These are phyloP conservation scores for Leishmania tropica DNA, from an alignment of 208 protist species.

Conservation along the genomic window DNA sequence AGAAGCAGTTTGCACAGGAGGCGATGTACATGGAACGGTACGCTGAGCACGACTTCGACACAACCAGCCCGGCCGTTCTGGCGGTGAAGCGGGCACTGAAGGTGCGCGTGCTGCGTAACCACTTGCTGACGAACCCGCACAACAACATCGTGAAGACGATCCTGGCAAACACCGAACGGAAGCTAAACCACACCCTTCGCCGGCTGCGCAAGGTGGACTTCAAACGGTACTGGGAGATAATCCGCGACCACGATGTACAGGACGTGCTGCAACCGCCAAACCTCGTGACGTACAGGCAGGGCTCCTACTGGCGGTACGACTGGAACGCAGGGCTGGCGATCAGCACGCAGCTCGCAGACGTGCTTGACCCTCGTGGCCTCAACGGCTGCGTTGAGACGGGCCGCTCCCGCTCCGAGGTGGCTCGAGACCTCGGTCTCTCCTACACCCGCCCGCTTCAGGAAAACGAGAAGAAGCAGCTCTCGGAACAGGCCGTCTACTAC, in stretches of 20 bases:
- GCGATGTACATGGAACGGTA: slow-evolving; percentile 93
- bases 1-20: slow-evolving; percentile 91
- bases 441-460: slow-evolving; percentile 90
- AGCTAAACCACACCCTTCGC: slow-evolving; percentile 81
- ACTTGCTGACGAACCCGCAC: slow-evolving; percentile 91
- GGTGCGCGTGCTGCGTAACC: slow-evolving; percentile 87
- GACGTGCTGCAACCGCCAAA: slow-evolving; percentile 89
- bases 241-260: slow-evolving; percentile 92
- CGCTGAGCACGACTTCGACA: slow-evolving; percentile 91
- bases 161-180: slow-evolving; percentile 74
- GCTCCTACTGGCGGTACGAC: slow-evolving; percentile 90
- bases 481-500: slow-evolving; percentile 89
- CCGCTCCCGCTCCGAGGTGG: slow-evolving; percentile 88
- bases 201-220: slow-evolving; percentile 90
- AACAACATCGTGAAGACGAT: slow-evolving; percentile 92
- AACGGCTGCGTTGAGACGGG: slow-evolving; percentile 93
- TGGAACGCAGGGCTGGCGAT: slow-evolving; percentile 91
- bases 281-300: slow-evolving; percentile 86
- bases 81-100: slow-evolving; percentile 86
- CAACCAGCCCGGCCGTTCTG: slow-evolving; percentile 83
- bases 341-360: slow-evolving; percentile 82
- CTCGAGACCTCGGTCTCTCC: slow-evolving; percentile 85
- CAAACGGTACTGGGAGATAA: slow-evolving; percentile 91
- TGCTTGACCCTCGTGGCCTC: slow-evolving; percentile 85
- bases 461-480: slow-evolving; percentile 91